phyloP scores from a whole-genome alignment of 768 basidiomycete genomes.

The Suillus tomentosus region DNA sequence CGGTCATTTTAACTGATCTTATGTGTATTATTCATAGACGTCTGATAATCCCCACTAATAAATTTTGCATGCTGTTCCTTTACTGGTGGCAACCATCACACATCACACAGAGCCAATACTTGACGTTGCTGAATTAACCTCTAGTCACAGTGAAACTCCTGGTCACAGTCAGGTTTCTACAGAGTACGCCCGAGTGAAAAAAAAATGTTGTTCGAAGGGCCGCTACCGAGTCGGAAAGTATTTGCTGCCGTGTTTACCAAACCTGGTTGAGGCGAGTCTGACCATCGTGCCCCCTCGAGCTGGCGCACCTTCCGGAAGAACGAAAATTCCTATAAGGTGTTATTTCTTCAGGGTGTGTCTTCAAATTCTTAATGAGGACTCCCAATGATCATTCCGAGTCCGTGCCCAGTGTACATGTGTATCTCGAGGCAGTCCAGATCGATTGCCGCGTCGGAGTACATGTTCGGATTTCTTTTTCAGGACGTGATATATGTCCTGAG shows the following conservation, averaged over 20 bases:
- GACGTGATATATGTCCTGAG: too few species aligned
- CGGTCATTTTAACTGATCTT: background rate
- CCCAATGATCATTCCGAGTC: too few species aligned
- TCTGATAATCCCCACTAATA: conserved; percentile 4
- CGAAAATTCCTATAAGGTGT: background rate
- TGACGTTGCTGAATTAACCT: background rate
- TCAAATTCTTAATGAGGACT: too few species aligned
- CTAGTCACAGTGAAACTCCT: background rate
- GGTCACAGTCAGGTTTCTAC: background rate
- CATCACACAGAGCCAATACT: background rate
- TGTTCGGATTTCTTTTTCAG: too few species aligned
- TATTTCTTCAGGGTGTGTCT: too few species aligned
- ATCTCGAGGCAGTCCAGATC: too few species aligned
- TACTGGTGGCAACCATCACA: background rate
- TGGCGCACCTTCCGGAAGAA: background rate
- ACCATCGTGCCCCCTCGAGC: background rate
- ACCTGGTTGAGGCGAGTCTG: background rate
- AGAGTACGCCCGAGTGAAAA: background rate
- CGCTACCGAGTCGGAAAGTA: background rate
- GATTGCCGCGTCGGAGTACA: too few species aligned
- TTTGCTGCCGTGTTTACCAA: background rate
- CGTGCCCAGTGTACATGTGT: too few species aligned
- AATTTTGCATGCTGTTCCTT: conserved; percentile 2
- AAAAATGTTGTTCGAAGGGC: background rate
- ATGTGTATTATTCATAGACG: background rate